Evolutionary conservation across 352 stramenopile genomes (phyloP).

Genomic region (Phytophthora rubi): DNA sequence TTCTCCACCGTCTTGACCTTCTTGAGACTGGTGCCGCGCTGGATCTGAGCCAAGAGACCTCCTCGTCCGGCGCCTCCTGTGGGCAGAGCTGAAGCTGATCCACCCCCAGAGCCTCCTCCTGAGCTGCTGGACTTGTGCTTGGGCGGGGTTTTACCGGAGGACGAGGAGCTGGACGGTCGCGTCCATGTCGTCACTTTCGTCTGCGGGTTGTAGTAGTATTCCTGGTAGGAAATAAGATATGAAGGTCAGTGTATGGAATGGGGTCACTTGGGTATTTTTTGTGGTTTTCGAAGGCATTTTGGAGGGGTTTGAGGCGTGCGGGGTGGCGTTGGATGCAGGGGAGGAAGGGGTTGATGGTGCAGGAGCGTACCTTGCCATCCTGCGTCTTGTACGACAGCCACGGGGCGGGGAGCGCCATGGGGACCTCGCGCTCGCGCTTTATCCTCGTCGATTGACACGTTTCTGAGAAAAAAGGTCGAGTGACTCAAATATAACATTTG

Average conservation of each 20-base stretch:
- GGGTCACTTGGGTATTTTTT: neutral
- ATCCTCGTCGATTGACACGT: constrained; percentile 16
- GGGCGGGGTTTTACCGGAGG: constrained; percentile 39
- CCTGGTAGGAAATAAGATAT: constrained; percentile 35
- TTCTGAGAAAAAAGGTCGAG: constrained; percentile 24
- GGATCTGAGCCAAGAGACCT: constrained; percentile 74
- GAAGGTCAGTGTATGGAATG: neutral
- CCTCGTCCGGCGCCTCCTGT: constrained; percentile 50
- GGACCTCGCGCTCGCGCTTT: constrained; percentile 7
- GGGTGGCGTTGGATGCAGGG: constrained; percentile 1
- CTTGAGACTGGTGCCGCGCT: constrained; percentile 73
- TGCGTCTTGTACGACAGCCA: constrained; percentile 90
- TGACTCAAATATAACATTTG: neutral
- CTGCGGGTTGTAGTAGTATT: constrained; percentile 92
- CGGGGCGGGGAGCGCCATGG: constrained; percentile 80
- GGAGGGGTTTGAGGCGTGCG: too few species aligned
- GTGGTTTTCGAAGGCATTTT: neutral
- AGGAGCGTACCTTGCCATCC: constrained; percentile 72
- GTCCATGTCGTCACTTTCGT: constrained; percentile 91
- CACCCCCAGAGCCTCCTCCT: neutral
- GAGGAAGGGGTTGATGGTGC: neutral
- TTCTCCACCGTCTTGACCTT: constrained; percentile 83
- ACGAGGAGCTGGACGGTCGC: constrained; percentile 40
- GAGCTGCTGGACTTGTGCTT: constrained; percentile 49
- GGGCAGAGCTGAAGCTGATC: neutral